Evolutionary conservation across 306 rosid species (phyloP), one percentile per base, ranked within the genome.

Genomic region (Acmispon strigosus): DNA sequence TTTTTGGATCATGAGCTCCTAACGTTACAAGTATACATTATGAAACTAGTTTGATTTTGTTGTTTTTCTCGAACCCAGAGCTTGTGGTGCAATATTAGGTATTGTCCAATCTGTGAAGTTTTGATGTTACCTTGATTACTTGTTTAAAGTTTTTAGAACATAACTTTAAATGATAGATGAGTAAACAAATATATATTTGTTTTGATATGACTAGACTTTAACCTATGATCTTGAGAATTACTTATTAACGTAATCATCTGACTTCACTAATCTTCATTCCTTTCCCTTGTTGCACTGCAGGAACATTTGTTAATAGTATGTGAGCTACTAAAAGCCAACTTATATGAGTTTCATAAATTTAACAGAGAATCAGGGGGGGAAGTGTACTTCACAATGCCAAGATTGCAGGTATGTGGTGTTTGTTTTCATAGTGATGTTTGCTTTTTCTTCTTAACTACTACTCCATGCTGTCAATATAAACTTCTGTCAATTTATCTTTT

Each of bases 341-440:
- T 94, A 27, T 94, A 94, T 15, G 99, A 94, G 80, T 94, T 94
- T 79, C 99, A 94, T 76, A 94, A 94, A 69, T 94, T 89, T 69
- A 94, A 94, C 74, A 79, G 99, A 84, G 99, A 91, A 87, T 91
- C 99, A 54, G 99, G 99, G 56, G 97, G 99, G 5, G 97, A 94
- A 83, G 99, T 94, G 8, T 94, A 94, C 90, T 94, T 94, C 84
- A 94, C 97, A 18, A 94, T 94, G 99, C 97, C 99, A 10, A 87
- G 99, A 81, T 80, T 94, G 87, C 99, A 94, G 97, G 99, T 91
- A 24, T 80, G 89, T 83, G 45, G 65, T 42, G 59, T 73, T 55
- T 34, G 65, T 65, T 56, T 74, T 57, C 54, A 24, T 62, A 48
- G 10, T 39, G 76, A 43, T 56, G 51, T 48, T 62, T 7, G 15